Evolutionary conservation across 345 rosid species (phyloP).

Genomic region (Erucastrum elatum): DNA sequence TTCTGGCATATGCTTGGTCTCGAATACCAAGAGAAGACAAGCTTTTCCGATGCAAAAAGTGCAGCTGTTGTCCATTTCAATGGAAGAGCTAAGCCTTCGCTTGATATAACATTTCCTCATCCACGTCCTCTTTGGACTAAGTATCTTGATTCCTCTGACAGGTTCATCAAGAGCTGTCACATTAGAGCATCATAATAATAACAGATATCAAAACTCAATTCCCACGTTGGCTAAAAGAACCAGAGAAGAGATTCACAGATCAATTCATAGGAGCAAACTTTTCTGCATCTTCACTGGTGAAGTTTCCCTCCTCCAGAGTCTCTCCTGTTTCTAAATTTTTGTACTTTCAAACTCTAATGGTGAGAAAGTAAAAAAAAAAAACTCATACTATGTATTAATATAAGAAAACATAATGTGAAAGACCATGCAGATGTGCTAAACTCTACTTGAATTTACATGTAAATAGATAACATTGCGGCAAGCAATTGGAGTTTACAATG

Average conservation of each 20-base stretch:
- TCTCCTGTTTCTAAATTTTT: slow-evolving; percentile 31
- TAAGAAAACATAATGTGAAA: no score
- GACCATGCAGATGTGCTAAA: background rate
- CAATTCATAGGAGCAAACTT: slow-evolving; percentile 28
- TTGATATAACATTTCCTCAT: slow-evolving; percentile 84
- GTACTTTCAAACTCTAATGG: slow-evolving; percentile 35
- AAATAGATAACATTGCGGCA: slow-evolving; percentile 38
- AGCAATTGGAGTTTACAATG: slow-evolving; percentile 38
- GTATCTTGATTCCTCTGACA: slow-evolving; percentile 78
- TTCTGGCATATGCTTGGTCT: slow-evolving; percentile 99
- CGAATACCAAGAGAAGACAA: slow-evolving; percentile 87
- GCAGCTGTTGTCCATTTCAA: slow-evolving; percentile 95
- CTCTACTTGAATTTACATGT: slow-evolving; percentile 58
- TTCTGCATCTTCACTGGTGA: slow-evolving; percentile 26
- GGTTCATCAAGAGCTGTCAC: slow-evolving; percentile 82
- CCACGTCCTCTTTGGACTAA: slow-evolving; percentile 85
- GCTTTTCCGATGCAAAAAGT: slow-evolving; percentile 54
- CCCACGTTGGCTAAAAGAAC: background rate
- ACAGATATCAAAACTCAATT: slow-evolving; percentile 30
- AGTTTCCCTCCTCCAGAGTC: slow-evolving; percentile 4
- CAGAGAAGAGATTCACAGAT: slow-evolving; percentile 38
- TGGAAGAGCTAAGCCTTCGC: slow-evolving; percentile 99
- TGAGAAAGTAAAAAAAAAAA: slow-evolving; percentile 24
- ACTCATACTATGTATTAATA: slow-evolving; percentile 28
- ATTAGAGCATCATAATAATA: slow-evolving; percentile 53